These are phyloP conservation scores for Gloeopeniophorella convolvens DNA, from an alignment of 768 basidiomycete genomes.

Conservation along the genomic window DNA sequence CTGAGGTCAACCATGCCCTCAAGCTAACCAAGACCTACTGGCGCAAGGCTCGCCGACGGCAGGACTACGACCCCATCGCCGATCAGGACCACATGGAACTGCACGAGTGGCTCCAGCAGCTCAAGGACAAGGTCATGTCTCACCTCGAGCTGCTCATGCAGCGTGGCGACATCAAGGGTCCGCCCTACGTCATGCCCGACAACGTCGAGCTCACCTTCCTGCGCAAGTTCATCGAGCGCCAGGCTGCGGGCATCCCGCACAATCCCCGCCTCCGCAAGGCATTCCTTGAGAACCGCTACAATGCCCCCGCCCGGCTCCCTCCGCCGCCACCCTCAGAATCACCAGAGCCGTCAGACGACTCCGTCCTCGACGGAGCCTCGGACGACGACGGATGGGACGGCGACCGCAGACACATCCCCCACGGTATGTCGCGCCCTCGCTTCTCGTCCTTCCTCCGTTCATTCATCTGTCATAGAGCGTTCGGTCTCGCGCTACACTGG, in stretches of 20 bases:
- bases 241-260: constrained; percentile 67
- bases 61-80: constrained; percentile 78
- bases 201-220: constrained; percentile 72
- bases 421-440: constrained; percentile 7
- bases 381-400: constrained; percentile 17
- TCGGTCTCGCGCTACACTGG: constrained; percentile 6
- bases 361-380: constrained; percentile 10
- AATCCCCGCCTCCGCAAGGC: constrained; percentile 63
- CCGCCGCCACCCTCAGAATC: constrained; percentile 12
- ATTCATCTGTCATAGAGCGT: not conserved
- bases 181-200: constrained; percentile 76
- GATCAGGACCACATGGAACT: constrained; percentile 89
- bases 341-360: constrained; percentile 20
- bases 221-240: constrained; percentile 76
- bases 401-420: constrained; percentile 2
- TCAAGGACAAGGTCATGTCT: constrained; percentile 86
- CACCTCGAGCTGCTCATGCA: constrained; percentile 84
- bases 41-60: constrained; percentile 68
- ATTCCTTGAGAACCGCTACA: constrained; percentile 14
- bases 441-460: not conserved
- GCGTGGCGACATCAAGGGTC: constrained; percentile 80
- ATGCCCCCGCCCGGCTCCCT: constrained; percentile 3
- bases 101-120: constrained; percentile 81
- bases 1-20: constrained; percentile 72
- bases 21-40: constrained; percentile 84